Evolutionary conservation across 202 grass and related monocot species (phyloP).

Genomic region (Saccharum hybrid): DNA sequence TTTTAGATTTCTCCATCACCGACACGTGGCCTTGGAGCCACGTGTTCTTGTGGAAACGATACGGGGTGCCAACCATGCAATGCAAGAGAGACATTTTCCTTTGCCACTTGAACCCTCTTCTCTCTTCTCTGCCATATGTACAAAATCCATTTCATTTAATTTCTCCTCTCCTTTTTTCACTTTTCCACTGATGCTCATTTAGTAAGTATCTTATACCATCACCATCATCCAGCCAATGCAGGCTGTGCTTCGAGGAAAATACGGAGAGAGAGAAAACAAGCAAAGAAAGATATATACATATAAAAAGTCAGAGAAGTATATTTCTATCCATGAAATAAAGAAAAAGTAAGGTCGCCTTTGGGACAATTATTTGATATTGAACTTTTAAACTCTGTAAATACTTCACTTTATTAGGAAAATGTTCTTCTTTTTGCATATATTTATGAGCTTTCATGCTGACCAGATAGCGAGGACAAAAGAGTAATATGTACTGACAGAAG

Average conservation of each 20-base stretch:
- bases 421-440: no score
- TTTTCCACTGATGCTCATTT: background rate
- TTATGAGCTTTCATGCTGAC: no score
- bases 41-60: background rate
- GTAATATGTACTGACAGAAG: no score
- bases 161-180: background rate
- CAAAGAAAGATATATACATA: no score
- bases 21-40: background rate
- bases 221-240: background rate
- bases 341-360: no score
- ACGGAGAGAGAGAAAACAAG: no score
- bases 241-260: background rate
- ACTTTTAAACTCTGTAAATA: no score
- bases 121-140: background rate
- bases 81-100: background rate
- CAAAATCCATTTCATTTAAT: background rate
- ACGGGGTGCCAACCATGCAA: background rate
- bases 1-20: background rate
- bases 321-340: no score
- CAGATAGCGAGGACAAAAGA: no score
- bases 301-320: no score
- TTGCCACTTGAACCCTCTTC: background rate
- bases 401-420: no score
- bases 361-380: no score
- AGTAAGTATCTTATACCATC: background rate